A percentile compares a stretch with the other conserved stretches of the same genome.
Conservation (phyloP, 306 rosid genomes). For the Pueraria montana region DNA sequence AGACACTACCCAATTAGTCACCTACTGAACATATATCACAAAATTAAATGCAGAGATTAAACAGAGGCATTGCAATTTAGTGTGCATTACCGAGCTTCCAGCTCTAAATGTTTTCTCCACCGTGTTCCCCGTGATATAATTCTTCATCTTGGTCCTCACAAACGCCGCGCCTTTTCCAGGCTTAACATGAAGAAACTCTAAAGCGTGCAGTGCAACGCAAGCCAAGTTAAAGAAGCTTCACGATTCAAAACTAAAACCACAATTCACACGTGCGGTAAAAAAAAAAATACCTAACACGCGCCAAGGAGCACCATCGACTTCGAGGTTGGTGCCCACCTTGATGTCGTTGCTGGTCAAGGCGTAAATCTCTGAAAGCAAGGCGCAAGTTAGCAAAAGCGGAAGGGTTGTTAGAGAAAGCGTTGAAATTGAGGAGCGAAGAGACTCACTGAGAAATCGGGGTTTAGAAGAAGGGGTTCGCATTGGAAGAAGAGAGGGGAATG, state of each 20-base stretch:
- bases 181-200: constrained; percentile 97
- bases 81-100: constrained; percentile 76
- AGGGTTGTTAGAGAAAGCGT: neutral
- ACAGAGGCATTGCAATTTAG: constrained; percentile 16
- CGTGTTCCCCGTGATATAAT: constrained; percentile 83
- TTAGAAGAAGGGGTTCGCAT: constrained; percentile 51
- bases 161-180: constrained; percentile 99
- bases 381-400: neutral
- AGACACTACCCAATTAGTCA: neutral
- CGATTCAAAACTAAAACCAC: neutral
- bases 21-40: neutral
- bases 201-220: constrained; percentile 31
- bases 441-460: constrained; percentile 64
- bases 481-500: constrained; percentile 55
- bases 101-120: constrained; percentile 97
- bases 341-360: constrained; percentile 92
- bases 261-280: neutral
- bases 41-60: neutral
- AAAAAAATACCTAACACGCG: constrained; percentile 68
- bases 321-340: constrained; percentile 82
- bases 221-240: neutral
- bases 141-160: constrained; percentile 92
- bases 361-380: constrained; percentile 62
- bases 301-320: constrained; percentile 97
- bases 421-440: neutral